Base-by-base conservation (phyloP, 2,329 filamentous ascomycete genomes). In the Hypoxylon sp. region DNA sequence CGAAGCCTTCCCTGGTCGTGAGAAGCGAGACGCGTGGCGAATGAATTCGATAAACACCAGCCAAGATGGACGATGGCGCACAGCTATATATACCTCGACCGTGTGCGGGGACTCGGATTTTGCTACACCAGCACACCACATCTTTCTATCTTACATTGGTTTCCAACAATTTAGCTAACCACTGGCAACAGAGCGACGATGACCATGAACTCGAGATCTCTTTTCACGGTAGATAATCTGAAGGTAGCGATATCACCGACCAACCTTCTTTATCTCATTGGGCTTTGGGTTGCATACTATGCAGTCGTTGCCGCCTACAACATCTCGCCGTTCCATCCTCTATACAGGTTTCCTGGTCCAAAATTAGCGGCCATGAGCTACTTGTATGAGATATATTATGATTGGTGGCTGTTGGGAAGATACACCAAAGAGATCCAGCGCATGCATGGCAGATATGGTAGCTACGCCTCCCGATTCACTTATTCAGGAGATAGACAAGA, bases 371-470 rank as follows among this genome's bases (percentile, higher is more conserved):
- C 62, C 13, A 20, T 41, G 18, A 58, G 45, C 8, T 66, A 63
- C 48, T 15, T 58, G 4, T 66, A 67, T 45, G 67, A 69, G 38
- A 51, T 33, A 2, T 69, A 63, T 38, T 66, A 62, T 20, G 67
- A 68, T 37, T 58, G 53, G 38, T 51, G 48, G 43, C 42, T 58
- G 2, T 21, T 41, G 2, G 67, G 67, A 7, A 55, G 57, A 43
- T 69, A 68, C 29, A 42, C 43, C 2, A 20, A 33, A 11, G 37
- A 60, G 43, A 67, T 69, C 43, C 53, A 50, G 24, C 31, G 29
- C 3, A 66, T 69, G 64, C 67, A 69, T 27, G 59, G 62, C 33
- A 53, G 58, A 21, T 68, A 69, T 38, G 67, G 67, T 67, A 20
- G 40, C 61, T 52, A 29, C 21, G 8, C 3, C 11, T 26, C 15